Evolutionary conservation across 257 asterid species (phyloP), one percentile per base, ranked within the genome.

Genomic region (Buddleja alternifolia): DNA sequence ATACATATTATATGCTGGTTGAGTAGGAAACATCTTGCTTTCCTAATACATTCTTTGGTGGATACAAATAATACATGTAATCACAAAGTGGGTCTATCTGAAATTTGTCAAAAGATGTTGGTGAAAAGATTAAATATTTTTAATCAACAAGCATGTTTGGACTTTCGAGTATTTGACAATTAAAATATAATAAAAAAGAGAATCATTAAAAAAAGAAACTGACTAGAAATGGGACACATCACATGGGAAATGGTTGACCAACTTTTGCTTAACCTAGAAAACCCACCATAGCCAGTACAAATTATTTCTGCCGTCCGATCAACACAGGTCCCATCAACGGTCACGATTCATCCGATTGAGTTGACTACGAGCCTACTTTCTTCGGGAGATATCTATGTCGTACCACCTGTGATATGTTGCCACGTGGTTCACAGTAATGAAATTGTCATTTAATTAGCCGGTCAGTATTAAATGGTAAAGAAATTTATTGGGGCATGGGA

Each of bases 191-290:
- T 29, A 17, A 24, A 73, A 55, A 17, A 32, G 40, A 24, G 53
- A 37, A 29, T 58, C n/a, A 74, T 25, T 36, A 50, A 77, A 57
- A 77, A 63, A 71, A 50, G 75, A 29, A 29, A 29, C 70, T 71
- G 78, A 77, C 74, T 63, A 37, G 46, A 71, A 77, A 47, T 25
- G 54, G 64, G 75, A 77, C 78, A 64, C 60, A 51, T 69, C 77
- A 78, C 77, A 75, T 81, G 86, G 79, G 80, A 78, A 70, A 73
- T 75, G 81, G 86, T 82, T 78, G 86, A 78, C 86, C 82, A 66
- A 65, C 77, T 72, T 71, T 66, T 34, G 41, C 46, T 48, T 58
- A 12, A 71, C 76, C 75, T 58, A 45, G n/a, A 40, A 24, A 58
- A 78, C 72, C 80, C 71, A 60, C 68, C 24, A 62, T 60, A 61